A percentile compares a stretch with the other conserved stretches of the same genome.
phyloP scores from a whole-genome alignment of 1,284 basidiomycete species.

The Ustilago hordei region DNA sequence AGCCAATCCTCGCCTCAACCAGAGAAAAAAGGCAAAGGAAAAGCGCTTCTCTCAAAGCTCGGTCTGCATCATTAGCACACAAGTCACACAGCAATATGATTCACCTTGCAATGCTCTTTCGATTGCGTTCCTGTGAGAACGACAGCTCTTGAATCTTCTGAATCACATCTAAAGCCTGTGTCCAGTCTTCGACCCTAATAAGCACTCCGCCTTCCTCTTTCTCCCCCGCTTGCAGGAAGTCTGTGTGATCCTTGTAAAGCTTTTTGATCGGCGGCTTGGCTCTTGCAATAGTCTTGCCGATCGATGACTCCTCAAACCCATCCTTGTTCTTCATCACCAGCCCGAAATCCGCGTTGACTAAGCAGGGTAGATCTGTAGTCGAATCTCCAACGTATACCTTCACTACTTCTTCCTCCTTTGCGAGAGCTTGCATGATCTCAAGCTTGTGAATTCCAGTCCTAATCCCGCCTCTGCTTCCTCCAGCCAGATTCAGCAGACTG shows the following conservation, averaged over 20 bases:
- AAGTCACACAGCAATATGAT: not conserved
- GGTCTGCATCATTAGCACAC: constrained; percentile 22
- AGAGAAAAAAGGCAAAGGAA: constrained; percentile 41
- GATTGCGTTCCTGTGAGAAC: not conserved
- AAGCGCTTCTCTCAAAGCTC: constrained; percentile 42
- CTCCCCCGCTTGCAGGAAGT: constrained; percentile 5
- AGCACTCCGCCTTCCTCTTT: constrained; percentile 9
- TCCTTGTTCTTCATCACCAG: constrained; percentile 50
- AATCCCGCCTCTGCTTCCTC: constrained; percentile 25
- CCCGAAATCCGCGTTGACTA: constrained; percentile 59
- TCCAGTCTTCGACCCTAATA: constrained; percentile 39
- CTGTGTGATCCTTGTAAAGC: constrained; percentile 10
- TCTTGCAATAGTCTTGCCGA: constrained; percentile 14
- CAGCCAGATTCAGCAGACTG: not conserved
- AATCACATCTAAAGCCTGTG: constrained; percentile 29
- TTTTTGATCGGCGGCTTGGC: constrained; percentile 9
- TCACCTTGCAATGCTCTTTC: not conserved
- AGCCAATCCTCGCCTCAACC: not conserved
- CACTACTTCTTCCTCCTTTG: not conserved
- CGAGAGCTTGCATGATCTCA: constrained; percentile 20
- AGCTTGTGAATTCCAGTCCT: constrained; percentile 59
- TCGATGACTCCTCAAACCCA: constrained; percentile 10
- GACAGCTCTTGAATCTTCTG: constrained; percentile 19
- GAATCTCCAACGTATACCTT: constrained; percentile 65
- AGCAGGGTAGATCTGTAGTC: constrained; percentile 59